Evolutionary conservation across 2,329 filamentous ascomycete species (phyloP).

Genomic region (Monosporascus sp.): DNA sequence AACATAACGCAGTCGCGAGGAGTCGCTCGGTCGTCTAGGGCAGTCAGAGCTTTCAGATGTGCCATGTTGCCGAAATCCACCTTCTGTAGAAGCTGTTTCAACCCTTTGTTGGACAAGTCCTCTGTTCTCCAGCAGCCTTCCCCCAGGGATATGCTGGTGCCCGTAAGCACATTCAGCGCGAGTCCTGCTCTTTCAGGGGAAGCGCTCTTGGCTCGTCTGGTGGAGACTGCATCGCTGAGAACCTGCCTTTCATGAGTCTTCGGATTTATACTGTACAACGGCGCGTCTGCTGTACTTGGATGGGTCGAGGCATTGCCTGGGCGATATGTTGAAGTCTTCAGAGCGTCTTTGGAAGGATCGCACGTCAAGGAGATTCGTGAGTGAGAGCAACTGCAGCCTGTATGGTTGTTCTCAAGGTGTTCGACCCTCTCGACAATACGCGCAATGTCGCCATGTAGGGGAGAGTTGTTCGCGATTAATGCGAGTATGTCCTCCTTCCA

Average conservation of each 20-base stretch:
- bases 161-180: neutral
- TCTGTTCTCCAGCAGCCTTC: neutral
- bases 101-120: neutral
- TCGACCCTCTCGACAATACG: neutral
- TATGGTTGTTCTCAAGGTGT: neutral
- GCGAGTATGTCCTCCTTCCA: neutral
- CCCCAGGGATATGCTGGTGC: neutral
- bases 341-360: neutral
- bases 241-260: too few species aligned
- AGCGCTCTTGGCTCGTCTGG: neutral
- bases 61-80: neutral
- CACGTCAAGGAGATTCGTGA: too few species aligned
- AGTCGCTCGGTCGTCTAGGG: neutral
- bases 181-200: neutral
- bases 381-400: neutral
- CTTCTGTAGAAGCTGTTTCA: neutral
- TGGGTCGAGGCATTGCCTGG: neutral
- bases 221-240: neutral
- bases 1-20: slow-evolving; percentile 1
- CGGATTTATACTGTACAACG: neutral
- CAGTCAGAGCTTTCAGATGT: neutral
- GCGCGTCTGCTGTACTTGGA: neutral
- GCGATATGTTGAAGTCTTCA: neutral
- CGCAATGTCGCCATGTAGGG: neutral
- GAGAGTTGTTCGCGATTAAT: neutral